Percentiles rank a stretch among this genome's conserved stretches.
phyloP scores from a whole-genome alignment of 2,329 filamentous ascomycete genomes.

The Curvularia sp. region DNA sequence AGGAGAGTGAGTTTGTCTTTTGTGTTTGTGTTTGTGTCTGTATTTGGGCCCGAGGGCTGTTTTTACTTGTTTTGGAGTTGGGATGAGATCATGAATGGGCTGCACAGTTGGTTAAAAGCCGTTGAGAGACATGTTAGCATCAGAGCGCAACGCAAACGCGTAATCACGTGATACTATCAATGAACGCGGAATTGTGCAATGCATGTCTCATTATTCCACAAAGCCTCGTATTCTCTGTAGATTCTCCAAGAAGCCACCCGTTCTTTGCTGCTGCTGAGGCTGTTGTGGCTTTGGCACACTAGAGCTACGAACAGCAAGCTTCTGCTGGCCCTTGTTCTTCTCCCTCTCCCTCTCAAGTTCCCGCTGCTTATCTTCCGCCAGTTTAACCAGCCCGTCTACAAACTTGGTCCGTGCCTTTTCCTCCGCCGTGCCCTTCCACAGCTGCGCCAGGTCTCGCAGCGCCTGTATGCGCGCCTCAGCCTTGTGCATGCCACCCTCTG shows the following conservation, averaged over 20 bases:
- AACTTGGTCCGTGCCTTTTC: slow-evolving; percentile 84
- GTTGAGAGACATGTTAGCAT: neutral
- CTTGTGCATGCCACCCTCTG: slow-evolving; percentile 69
- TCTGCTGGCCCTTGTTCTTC: slow-evolving; percentile 29
- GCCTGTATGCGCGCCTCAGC: slow-evolving; percentile 78
- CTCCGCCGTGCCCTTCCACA: slow-evolving; percentile 96
- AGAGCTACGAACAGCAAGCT: slow-evolving; percentile 32
- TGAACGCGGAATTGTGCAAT: neutral
- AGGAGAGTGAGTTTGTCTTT: slow-evolving; percentile 5
- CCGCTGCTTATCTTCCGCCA: slow-evolving; percentile 76
- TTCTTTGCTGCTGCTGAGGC: slow-evolving; percentile 35
- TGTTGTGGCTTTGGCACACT: slow-evolving; percentile 29
- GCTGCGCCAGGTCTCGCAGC: slow-evolving; percentile 74
- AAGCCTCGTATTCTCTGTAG: slow-evolving; percentile 48
- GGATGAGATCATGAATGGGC: slow-evolving; percentile 10
- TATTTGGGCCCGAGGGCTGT: neutral
- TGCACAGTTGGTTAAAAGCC: neutral
- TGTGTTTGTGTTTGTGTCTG: neutral
- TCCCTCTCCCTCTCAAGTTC: slow-evolving; percentile 52
- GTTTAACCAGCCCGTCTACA: slow-evolving; percentile 79
- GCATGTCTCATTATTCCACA: slow-evolving; percentile 32
- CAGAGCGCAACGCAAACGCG: slow-evolving; percentile 7
- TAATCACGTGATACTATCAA: slow-evolving; percentile 19
- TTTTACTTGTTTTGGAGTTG: slow-evolving; percentile 1
- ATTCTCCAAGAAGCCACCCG: slow-evolving; percentile 50